A percentile compares a stretch with the other conserved stretches of the same genome.
Conservation (phyloP, 2,329 filamentous ascomycete species). For the Karstenula rhodostoma region DNA sequence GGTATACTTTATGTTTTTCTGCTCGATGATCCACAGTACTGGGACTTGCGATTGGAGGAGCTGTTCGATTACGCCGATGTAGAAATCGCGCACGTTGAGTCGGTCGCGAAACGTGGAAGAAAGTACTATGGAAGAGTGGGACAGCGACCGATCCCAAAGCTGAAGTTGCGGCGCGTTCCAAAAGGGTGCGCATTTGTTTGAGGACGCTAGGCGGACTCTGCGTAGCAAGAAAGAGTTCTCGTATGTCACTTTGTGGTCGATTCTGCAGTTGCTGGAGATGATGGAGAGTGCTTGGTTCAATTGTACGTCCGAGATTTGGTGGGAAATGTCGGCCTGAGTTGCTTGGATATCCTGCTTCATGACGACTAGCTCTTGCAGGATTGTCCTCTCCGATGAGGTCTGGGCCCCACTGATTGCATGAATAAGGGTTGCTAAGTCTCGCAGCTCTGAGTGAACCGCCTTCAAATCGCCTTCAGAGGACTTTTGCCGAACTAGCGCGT, state of each 20-base stretch:
- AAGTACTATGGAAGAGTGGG: slow-evolving; percentile 13
- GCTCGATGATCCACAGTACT: slow-evolving; percentile 19
- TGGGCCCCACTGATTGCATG: slow-evolving; percentile 3
- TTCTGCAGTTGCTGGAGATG: slow-evolving; percentile 10
- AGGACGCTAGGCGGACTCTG: slow-evolving; percentile 5
- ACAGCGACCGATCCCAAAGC: slow-evolving; percentile 13
- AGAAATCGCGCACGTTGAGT: slow-evolving; percentile 19
- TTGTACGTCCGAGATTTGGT: slow-evolving; percentile 17
- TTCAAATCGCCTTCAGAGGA: slow-evolving; percentile 1
- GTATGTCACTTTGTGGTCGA: slow-evolving; percentile 14
- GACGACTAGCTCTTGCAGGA: slow-evolving; percentile 8
- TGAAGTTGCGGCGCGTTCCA: slow-evolving; percentile 17
- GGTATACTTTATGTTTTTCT: slow-evolving; percentile 9
- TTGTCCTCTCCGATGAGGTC: slow-evolving; percentile 3
- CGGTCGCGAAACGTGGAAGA: slow-evolving; percentile 18
- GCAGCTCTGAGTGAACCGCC: neutral
- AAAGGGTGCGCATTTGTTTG: slow-evolving; percentile 18
- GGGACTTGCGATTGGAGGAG: slow-evolving; percentile 13
- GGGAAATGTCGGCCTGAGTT: slow-evolving; percentile 14
- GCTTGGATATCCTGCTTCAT: slow-evolving; percentile 17
- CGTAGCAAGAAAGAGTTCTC: slow-evolving; percentile 14
- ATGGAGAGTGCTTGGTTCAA: slow-evolving; percentile 16
- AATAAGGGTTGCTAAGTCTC: slow-evolving; percentile 2
- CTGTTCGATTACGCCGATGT: slow-evolving; percentile 20
- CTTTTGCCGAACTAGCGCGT: neutral